Percentiles rank a stretch among this genome's conserved stretches.
Conservation (phyloP, 768 basidiomycete species). For the Mycena capillaripes region DNA sequence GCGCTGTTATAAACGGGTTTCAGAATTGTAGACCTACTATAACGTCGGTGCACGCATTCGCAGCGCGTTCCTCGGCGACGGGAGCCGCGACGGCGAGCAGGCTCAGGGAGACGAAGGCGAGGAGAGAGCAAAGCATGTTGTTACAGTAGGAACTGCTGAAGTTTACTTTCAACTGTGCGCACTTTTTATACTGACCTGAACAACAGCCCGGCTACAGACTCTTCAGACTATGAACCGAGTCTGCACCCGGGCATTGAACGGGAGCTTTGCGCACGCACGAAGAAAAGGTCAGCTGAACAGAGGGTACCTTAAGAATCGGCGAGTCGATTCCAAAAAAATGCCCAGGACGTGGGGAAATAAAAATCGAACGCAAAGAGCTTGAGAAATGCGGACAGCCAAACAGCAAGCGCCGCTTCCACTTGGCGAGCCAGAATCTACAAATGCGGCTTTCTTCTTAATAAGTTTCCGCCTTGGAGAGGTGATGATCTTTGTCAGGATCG, state of each 20-base stretch:
- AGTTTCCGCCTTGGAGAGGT: too few relatives aligned
- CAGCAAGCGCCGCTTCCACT: too few relatives aligned
- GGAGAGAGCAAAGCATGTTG: constrained; percentile 19
- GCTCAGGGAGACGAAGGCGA: constrained; percentile 10
- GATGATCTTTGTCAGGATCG: neutral
- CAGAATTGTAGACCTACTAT: constrained; percentile 19
- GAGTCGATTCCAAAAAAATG: too few relatives aligned
- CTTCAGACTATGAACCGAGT: neutral
- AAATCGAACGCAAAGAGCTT: too few relatives aligned
- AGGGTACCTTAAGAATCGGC: too few relatives aligned
- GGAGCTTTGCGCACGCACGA: too few relatives aligned
- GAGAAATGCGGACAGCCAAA: too few relatives aligned
- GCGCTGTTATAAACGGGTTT: too few relatives aligned
- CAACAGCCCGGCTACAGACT: neutral
- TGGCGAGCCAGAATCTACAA: too few relatives aligned
- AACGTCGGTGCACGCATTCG: constrained; percentile 24
- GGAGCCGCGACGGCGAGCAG: constrained; percentile 15
- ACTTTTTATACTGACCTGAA: neutral
- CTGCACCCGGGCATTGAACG: neutral
- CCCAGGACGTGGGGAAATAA: too few relatives aligned
- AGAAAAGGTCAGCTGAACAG: neutral
- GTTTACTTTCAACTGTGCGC: neutral
- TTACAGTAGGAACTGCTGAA: neutral
- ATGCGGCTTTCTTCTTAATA: too few relatives aligned
- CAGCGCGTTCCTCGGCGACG: constrained; percentile 17